phyloP scores from a whole-genome alignment of 179 eudicot genomes.

The Nepenthes alata region DNA sequence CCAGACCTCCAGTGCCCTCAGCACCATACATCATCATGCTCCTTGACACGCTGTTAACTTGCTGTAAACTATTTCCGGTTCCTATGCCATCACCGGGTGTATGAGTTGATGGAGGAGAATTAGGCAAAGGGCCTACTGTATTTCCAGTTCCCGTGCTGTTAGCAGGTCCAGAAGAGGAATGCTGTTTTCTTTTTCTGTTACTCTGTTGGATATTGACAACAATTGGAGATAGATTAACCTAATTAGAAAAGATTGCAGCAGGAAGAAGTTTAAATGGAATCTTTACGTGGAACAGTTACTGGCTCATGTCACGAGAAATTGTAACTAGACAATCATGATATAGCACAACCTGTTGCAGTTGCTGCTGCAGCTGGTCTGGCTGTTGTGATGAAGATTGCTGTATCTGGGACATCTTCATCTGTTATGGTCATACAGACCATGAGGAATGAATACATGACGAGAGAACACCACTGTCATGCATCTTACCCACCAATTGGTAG shows the following conservation, averaged over 20 bases:
- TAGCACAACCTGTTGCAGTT: conserved; percentile 59
- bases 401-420: conserved; percentile 87
- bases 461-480: too few species aligned
- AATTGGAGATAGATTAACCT: conserved; percentile 1
- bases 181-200: conserved; percentile 81
- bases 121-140: conserved; percentile 89
- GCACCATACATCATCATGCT: conserved; percentile 79
- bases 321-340: too few species aligned
- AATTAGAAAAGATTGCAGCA: background rate
- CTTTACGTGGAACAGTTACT: background rate
- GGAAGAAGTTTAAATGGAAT: background rate
- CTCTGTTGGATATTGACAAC: conserved; percentile 27
- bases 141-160: conserved; percentile 96
- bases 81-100: conserved; percentile 93
- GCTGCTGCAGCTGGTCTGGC: conserved; percentile 90
- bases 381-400: conserved; percentile 85
- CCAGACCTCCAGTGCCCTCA: conserved; percentile 74
- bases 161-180: conserved; percentile 95
- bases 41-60: conserved; percentile 71
- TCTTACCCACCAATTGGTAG: too few species aligned
- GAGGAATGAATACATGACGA: background rate
- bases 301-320: background rate
- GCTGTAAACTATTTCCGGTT: conserved; percentile 55
- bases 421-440: conserved; percentile 11
- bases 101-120: conserved; percentile 89